A percentile compares a stretch with the other conserved stretches of the same genome.
These are phyloP conservation scores for Trichoderma polysporum DNA, from an alignment of 2,329 filamentous ascomycete genomes.

Conservation along the genomic window DNA sequence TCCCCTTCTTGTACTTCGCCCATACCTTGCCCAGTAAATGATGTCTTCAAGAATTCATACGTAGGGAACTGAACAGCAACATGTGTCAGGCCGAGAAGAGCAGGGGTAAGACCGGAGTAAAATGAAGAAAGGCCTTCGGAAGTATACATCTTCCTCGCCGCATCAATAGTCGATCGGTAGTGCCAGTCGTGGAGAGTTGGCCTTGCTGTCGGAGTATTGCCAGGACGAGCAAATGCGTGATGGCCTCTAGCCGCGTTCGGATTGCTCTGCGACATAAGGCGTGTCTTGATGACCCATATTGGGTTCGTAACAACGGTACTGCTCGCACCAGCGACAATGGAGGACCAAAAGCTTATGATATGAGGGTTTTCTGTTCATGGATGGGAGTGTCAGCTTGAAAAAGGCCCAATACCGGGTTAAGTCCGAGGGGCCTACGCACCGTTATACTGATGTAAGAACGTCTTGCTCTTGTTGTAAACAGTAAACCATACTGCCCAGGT, in stretches of 20 bases:
- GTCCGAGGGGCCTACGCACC: conserved; percentile 43
- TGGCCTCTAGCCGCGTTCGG: conserved; percentile 44
- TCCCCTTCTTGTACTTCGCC: conserved; percentile 56
- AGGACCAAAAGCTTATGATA: conserved; percentile 82
- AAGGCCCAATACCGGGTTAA: conserved; percentile 20
- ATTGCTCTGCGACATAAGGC: conserved; percentile 90
- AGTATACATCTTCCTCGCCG: conserved; percentile 92
- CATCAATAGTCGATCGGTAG: conserved; percentile 85
- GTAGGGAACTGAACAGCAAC: conserved; percentile 96
- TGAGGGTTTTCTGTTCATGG: conserved; percentile 64
- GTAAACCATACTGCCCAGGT: conserved; percentile 99
- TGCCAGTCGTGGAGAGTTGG: conserved; percentile 73
- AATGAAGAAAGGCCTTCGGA: conserved; percentile 87
- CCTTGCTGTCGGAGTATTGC: conserved; percentile 55
- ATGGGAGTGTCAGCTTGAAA: background rate
- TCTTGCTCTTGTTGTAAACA: conserved; percentile 88
- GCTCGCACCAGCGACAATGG: conserved; percentile 84
- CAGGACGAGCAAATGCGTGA: conserved; percentile 47
- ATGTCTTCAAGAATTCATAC: conserved; percentile 89
- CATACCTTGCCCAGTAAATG: conserved; percentile 87
- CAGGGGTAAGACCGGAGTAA: conserved; percentile 91
- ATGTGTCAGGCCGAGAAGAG: conserved; percentile 86
- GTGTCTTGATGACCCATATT: conserved; percentile 99
- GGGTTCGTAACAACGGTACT: conserved; percentile 95
- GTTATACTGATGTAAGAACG: conserved; percentile 65